A percentile compares a stretch with the other conserved stretches of the same genome.
These are phyloP conservation scores for Daldinia caldariorum DNA, from an alignment of 495 filamentous ascomycete species.

Conservation along the genomic window DNA sequence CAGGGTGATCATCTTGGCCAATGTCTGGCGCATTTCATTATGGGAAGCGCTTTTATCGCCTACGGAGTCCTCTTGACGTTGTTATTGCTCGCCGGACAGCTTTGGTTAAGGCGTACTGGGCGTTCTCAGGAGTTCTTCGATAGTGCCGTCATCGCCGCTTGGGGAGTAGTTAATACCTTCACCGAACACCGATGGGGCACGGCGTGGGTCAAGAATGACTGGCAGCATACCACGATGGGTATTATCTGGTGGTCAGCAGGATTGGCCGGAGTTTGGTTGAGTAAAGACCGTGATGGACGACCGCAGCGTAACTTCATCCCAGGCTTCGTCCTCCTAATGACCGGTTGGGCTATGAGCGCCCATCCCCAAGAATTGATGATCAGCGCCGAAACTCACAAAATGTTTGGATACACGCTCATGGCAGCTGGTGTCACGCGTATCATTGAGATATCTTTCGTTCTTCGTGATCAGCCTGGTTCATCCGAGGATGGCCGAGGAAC, in stretches of 20 bases:
- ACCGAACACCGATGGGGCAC: constrained; percentile 95
- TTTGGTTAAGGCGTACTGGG: constrained; percentile 84
- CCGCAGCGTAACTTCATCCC: constrained; percentile 94
- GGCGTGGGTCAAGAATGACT: constrained; percentile 91
- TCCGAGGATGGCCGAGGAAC: constrained; percentile 65
- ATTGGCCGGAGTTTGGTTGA: constrained; percentile 90
- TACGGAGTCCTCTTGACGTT: constrained; percentile 91
- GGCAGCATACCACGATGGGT: constrained; percentile 97
- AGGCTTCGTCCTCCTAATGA: constrained; percentile 86
- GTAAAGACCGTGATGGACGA: constrained; percentile 78
- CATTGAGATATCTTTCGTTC: constrained; percentile 89
- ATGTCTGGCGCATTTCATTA: constrained; percentile 97
- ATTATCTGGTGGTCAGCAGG: constrained; percentile 98
- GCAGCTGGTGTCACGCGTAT: constrained; percentile 82
- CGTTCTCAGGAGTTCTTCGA: constrained; percentile 98
- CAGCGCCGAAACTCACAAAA: constrained; percentile 87
- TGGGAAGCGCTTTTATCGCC: constrained; percentile 95
- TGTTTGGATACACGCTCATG: constrained; percentile 98
- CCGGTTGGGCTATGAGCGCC: constrained; percentile 92
- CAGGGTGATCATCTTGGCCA: constrained; percentile 90
- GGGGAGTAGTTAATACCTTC: constrained; percentile 98
- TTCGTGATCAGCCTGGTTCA: constrained; percentile 72
- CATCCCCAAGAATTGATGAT: constrained; percentile 85
- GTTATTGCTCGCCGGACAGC: constrained; percentile 85
- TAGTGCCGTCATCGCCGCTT: constrained; percentile 85